These are phyloP conservation scores for Trichoderma guizhouense DNA, from an alignment of 2,329 filamentous ascomycete genomes.

Conservation along the genomic window DNA sequence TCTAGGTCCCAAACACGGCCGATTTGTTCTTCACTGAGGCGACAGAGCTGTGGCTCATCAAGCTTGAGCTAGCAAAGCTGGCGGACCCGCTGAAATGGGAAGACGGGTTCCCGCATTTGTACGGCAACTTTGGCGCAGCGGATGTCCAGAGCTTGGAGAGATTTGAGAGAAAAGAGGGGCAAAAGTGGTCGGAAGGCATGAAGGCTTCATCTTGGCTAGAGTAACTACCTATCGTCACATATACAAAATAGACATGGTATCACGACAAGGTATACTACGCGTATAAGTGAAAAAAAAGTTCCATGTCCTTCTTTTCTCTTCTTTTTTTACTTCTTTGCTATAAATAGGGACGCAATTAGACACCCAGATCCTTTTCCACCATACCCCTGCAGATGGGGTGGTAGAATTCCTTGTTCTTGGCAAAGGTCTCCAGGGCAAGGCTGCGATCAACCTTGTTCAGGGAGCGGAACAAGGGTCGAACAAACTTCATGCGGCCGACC, in stretches of 20 bases:
- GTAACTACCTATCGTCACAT: slow-evolving; percentile 23
- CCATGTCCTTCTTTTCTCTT: neutral
- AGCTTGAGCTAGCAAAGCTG: slow-evolving; percentile 49
- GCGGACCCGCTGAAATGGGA: slow-evolving; percentile 52
- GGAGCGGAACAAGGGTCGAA: slow-evolving; percentile 76
- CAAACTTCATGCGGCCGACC: slow-evolving; percentile 96
- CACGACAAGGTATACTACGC: neutral
- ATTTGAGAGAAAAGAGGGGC: slow-evolving; percentile 43
- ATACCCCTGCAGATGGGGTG: slow-evolving; percentile 87
- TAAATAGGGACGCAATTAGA: slow-evolving; percentile 22
- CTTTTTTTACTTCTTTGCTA: slow-evolving; percentile 3
- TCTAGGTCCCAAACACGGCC: slow-evolving; percentile 44
- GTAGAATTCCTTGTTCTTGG: slow-evolving; percentile 87
- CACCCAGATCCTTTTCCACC: slow-evolving; percentile 77
- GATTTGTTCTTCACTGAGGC: slow-evolving; percentile 42
- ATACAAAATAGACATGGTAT: neutral
- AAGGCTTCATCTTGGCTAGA: slow-evolving; percentile 40
- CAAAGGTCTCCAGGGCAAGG: slow-evolving; percentile 77
- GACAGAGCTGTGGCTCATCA: slow-evolving; percentile 48
- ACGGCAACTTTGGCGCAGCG: slow-evolving; percentile 52
- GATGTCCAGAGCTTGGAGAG: slow-evolving; percentile 48
- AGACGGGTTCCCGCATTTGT: slow-evolving; percentile 56
- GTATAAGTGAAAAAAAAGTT: neutral
- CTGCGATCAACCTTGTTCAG: slow-evolving; percentile 71
- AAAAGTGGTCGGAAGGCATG: slow-evolving; percentile 49